phyloP scores from a whole-genome alignment of 331 rosid species.

The Malus hybrid region DNA sequence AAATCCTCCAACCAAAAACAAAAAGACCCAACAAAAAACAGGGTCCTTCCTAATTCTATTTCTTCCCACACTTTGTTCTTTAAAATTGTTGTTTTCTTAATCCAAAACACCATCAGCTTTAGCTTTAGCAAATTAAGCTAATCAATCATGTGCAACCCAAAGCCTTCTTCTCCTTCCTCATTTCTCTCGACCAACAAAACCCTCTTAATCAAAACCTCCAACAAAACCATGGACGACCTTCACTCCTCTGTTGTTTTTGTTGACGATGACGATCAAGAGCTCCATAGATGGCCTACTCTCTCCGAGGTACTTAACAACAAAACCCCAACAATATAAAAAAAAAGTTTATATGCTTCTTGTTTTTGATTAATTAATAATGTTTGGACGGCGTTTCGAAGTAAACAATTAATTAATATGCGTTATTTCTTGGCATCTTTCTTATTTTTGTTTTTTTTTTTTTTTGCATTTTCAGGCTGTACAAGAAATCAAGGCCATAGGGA shows the following conservation, averaged over 20 bases:
- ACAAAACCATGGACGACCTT: slow-evolving; percentile 20
- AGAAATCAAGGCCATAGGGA: slow-evolving; percentile 78
- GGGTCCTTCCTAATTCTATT: background rate
- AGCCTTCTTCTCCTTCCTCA: slow-evolving; percentile 53
- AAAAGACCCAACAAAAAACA: background rate
- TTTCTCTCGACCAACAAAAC: slow-evolving; percentile 35
- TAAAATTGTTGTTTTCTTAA: background rate
- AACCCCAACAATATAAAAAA: background rate
- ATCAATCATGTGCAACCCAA: slow-evolving; percentile 54
- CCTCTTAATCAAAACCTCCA: slow-evolving; percentile 32
- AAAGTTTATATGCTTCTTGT: background rate
- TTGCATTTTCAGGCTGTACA: slow-evolving; percentile 44
- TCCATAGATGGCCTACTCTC: slow-evolving; percentile 73
- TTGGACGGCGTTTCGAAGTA: background rate
- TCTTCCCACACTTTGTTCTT: background rate
- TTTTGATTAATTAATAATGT: background rate
- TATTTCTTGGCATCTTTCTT: background rate
- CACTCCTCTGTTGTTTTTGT: slow-evolving; percentile 7
- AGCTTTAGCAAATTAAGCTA: background rate
- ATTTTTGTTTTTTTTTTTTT: background rate
- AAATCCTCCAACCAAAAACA: background rate
- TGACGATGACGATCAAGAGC: slow-evolving; percentile 37
- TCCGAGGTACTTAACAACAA: slow-evolving; percentile 52
- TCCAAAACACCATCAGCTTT: background rate
- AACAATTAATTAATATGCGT: background rate